These are phyloP conservation scores for Gossypium davidsonii DNA, from an alignment of 441 rosid species.

Conservation along the genomic window DNA sequence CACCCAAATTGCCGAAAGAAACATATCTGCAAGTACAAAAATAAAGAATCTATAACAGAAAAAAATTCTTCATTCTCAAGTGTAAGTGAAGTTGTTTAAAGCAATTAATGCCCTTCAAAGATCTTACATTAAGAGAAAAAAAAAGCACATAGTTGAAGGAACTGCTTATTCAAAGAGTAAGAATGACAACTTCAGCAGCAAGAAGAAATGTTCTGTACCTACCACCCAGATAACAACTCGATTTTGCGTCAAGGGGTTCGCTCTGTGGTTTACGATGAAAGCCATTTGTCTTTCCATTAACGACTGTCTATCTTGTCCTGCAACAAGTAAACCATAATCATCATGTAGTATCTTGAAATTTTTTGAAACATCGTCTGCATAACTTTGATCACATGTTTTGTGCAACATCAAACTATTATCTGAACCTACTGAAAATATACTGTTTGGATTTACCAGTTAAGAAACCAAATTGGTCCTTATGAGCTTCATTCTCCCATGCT, in stretches of 20 bases:
- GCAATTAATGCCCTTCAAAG: background rate
- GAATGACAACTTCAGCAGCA: background rate
- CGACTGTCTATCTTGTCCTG: slow-evolving; percentile 51
- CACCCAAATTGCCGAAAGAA: slow-evolving; percentile 77
- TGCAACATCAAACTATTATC: background rate
- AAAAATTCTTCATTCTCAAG: background rate
- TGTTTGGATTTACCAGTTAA: slow-evolving; percentile 46
- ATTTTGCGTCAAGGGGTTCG: slow-evolving; percentile 51
- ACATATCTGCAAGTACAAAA: slow-evolving; percentile 49
- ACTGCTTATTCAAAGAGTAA: background rate
- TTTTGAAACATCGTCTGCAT: background rate
- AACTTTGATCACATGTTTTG: background rate
- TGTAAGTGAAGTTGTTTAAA: background rate
- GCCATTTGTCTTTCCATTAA: slow-evolving; percentile 65
- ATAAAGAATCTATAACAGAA: background rate
- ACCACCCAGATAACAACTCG: slow-evolving; percentile 78
- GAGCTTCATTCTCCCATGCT: slow-evolving; percentile 83
- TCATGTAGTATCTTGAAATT: background rate
- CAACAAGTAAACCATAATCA: background rate
- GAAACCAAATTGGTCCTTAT: slow-evolving; percentile 44
- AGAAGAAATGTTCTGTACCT: slow-evolving; percentile 23
- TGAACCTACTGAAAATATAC: background rate
- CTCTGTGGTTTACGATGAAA: slow-evolving; percentile 54
- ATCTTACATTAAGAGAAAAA: background rate
- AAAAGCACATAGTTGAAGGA: background rate